Conservation (phyloP, 176 grass and related monocot species). For the Avena insularis region DNA sequence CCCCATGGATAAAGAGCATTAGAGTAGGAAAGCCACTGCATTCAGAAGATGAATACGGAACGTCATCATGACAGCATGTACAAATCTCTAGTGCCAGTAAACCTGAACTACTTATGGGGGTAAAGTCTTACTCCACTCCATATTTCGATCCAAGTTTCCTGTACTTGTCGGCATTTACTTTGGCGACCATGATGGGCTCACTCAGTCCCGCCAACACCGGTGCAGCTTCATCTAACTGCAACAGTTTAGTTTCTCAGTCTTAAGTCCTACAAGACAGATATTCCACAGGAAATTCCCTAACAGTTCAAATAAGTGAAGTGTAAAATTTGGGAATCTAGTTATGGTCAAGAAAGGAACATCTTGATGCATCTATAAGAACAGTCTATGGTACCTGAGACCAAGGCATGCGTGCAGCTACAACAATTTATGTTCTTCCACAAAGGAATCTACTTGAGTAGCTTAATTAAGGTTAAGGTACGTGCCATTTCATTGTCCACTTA, state of each 20-base stretch:
- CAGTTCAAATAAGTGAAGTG: slow-evolving; percentile 4
- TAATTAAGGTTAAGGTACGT: background rate
- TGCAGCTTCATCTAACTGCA: slow-evolving; percentile 92
- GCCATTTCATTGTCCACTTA: background rate
- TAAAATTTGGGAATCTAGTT: slow-evolving; percentile 9
- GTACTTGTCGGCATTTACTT: slow-evolving; percentile 97
- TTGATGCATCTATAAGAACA: slow-evolving; percentile 16
- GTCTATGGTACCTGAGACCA: background rate
- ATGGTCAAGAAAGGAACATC: slow-evolving; percentile 29
- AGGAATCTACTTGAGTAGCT: slow-evolving; percentile 1
- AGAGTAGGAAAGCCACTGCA: slow-evolving; percentile 92
- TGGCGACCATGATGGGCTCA: slow-evolving; percentile 77
- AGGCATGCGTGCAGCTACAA: background rate
- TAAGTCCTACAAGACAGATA: slow-evolving; percentile 38
- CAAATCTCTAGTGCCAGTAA: slow-evolving; percentile 6
- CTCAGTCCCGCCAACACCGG: slow-evolving; percentile 67
- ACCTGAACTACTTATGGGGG: slow-evolving; percentile 9
- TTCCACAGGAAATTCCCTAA: slow-evolving; percentile 22
- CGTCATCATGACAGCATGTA: slow-evolving; percentile 30
- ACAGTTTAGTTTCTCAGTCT: slow-evolving; percentile 39
- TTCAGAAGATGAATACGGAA: slow-evolving; percentile 20
- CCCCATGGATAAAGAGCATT: slow-evolving; percentile 88
- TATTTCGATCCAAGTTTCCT: slow-evolving; percentile 88
- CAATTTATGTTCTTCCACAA: slow-evolving; percentile 12
- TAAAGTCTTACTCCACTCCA: slow-evolving; percentile 83